Evolutionary conservation across 768 basidiomycete species (phyloP), one percentile per base, ranked within the genome.

Genomic region (Lactarius quietus): DNA sequence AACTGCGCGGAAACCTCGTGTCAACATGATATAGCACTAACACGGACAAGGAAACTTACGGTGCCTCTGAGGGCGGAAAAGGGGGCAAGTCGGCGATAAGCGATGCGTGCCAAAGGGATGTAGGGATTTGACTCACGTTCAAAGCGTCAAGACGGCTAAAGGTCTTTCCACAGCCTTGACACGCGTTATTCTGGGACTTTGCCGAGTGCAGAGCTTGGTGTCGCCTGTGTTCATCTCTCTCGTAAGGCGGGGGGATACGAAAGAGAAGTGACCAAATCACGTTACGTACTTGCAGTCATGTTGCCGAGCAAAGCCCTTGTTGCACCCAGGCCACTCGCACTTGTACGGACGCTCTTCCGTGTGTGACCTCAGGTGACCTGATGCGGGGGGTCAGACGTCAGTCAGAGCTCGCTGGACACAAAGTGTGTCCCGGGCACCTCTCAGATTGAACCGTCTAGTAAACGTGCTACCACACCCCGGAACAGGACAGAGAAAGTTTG

Each of bases 281-380:
- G 39, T 64, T 20, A 86, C 90, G 74, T 73, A 91, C 89, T 97
- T 97, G 90, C 94, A 96, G 74, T 98, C 95, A 75, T 98, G 95
- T 75, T 95, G 93, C 53, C 95, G 84, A 58, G 95, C 95, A 74
- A 97, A 96, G 29, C 92, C 90, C 75, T 97, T 98, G 74, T 90
- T 90, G 76, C 95, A 98, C 35, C 93, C 94, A 15, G 92, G 91
- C 84, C 90, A 95, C 65, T 92, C 89, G 75, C 95, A 97, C 65
- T 92, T 85, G 76, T 93, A 98, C 41, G 95, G 95, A 61, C 94
- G 83, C 77, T 97, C 94, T 75, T 96, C 94, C 9, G 94, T 96
- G 76, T 98, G 95, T 20, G 95, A 96, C 72, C 95, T 85, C 67
- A 98, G 77, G 80, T 97, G 95, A 61, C 95, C 95, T 90, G 76